Conservation (phyloP, 1,284 basidiomycete species). For the Ustilago esculenta region DNA sequence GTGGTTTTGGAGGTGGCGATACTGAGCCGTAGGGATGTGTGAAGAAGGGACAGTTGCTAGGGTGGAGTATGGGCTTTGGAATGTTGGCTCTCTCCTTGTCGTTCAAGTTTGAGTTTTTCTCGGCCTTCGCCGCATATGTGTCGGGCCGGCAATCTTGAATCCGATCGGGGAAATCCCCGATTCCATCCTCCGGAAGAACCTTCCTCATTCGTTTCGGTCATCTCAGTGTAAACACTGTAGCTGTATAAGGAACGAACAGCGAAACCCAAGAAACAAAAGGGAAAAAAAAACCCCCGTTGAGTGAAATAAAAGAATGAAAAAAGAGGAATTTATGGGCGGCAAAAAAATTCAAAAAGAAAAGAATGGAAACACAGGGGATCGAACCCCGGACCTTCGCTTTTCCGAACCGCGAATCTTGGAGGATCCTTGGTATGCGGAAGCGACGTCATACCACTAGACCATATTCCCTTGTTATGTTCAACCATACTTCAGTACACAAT, state of each 20-base stretch:
- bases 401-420: constrained; percentile 14
- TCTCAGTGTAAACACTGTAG: too few species aligned
- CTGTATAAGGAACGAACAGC: too few species aligned
- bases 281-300: neutral
- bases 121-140: constrained; percentile 12
- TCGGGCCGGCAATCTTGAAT: neutral
- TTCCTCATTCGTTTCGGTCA: too few species aligned
- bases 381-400: constrained; percentile 55
- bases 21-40: neutral
- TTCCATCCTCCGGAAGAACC: neutral
- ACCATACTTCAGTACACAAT: neutral
- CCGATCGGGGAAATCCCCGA: neutral
- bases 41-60: too few species aligned
- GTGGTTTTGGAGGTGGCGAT: neutral
- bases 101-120: constrained; percentile 5
- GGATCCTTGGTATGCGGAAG: constrained; percentile 37
- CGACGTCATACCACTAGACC: constrained; percentile 56
- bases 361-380: constrained; percentile 56
- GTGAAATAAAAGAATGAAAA: neutral
- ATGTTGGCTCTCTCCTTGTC: too few species aligned
- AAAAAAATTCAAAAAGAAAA: constrained; percentile 24
- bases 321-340: neutral
- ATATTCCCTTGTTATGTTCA: constrained; percentile 35
- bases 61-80: too few species aligned
- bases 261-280: neutral